A percentile compares a stretch with the other conserved stretches of the same genome.
Evolutionary conservation across 352 stramenopile species (phyloP).

Genomic region (Phytopythium litorale): DNA sequence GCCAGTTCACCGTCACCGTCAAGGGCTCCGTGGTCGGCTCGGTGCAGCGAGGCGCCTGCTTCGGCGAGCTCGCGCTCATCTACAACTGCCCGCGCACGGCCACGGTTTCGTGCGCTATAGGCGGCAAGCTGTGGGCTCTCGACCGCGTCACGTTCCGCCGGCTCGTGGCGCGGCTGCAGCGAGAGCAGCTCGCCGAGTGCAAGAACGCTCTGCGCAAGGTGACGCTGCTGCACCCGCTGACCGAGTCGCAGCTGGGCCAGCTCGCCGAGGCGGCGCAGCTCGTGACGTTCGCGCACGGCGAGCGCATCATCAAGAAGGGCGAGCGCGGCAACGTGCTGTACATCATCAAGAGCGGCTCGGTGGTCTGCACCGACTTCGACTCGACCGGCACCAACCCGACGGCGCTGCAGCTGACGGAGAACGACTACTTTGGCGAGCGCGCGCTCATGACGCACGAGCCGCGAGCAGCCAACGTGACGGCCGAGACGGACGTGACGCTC

Average conservation of each 20-base stretch:
- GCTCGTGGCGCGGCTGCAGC: constrained; percentile 78
- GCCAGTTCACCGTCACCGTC: constrained; percentile 86
- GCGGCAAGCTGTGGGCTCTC: constrained; percentile 75
- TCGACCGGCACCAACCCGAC: constrained; percentile 20
- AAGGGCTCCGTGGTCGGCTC: constrained; percentile 74
- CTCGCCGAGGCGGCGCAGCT: constrained; percentile 64
- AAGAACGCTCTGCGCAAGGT: constrained; percentile 67
- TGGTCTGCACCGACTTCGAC: constrained; percentile 54
- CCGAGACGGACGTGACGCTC: constrained; percentile 55
- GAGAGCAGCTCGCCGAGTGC: constrained; percentile 57
- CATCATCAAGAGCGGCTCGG: constrained; percentile 77
- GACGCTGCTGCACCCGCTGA: constrained; percentile 42
- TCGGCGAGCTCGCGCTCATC: constrained; percentile 95
- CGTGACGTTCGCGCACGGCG: constrained; percentile 59
- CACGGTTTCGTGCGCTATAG: constrained; percentile 58
- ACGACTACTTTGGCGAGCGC: constrained; percentile 93
- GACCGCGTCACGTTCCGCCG: constrained; percentile 84
- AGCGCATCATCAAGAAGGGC: constrained; percentile 82
- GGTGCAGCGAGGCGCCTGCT: constrained; percentile 76
- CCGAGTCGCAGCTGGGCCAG: constrained; percentile 53
- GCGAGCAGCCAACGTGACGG: constrained; percentile 86
- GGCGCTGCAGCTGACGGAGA: constrained; percentile 40
- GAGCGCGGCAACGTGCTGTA: constrained; percentile 80
- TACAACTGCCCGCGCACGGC: constrained; percentile 95
- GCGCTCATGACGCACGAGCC: constrained; percentile 89